These are phyloP conservation scores for Talaromyces funiculosus DNA, from an alignment of 2,329 filamentous ascomycete species.

Conservation along the genomic window DNA sequence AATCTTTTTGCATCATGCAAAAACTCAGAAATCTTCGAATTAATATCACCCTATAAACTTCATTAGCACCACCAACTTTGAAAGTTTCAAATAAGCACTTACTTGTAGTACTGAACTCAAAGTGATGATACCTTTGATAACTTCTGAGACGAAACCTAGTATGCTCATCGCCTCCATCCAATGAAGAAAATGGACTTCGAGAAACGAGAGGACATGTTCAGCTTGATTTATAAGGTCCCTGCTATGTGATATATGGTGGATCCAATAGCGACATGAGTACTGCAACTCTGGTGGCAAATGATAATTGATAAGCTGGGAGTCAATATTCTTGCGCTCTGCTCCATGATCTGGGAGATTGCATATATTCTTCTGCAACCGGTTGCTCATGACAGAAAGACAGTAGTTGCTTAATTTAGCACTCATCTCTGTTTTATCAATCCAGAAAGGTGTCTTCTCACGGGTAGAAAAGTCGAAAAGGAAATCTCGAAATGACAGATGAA, in stretches of 20 bases:
- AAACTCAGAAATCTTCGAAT: too few species aligned
- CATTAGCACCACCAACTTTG: too few species aligned
- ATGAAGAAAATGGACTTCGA: background rate
- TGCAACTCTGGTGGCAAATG: background rate
- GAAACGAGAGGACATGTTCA: background rate
- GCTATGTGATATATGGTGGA: background rate
- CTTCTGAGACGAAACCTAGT: too few species aligned
- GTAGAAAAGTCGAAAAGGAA: constrained; percentile 24
- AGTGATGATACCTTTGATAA: too few species aligned
- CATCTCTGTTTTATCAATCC: constrained; percentile 17
- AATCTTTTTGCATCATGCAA: too few species aligned
- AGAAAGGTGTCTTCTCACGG: constrained; percentile 18
- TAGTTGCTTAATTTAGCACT: background rate
- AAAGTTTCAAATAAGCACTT: too few species aligned
- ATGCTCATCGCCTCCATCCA: too few species aligned
- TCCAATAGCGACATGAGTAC: constrained; percentile 6
- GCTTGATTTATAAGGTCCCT: background rate
- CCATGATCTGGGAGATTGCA: background rate
- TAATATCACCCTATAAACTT: too few species aligned
- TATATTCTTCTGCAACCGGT: background rate
- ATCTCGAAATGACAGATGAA: constrained; percentile 29
- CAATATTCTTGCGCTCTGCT: background rate
- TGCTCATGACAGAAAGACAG: background rate
- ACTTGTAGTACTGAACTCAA: too few species aligned
- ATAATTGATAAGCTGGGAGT: background rate